A percentile compares a stretch with the other conserved stretches of the same genome.
These are phyloP conservation scores for Debaryomyces subglobosus DNA, from an alignment of 1,139 yeast species.

Conservation along the genomic window DNA sequence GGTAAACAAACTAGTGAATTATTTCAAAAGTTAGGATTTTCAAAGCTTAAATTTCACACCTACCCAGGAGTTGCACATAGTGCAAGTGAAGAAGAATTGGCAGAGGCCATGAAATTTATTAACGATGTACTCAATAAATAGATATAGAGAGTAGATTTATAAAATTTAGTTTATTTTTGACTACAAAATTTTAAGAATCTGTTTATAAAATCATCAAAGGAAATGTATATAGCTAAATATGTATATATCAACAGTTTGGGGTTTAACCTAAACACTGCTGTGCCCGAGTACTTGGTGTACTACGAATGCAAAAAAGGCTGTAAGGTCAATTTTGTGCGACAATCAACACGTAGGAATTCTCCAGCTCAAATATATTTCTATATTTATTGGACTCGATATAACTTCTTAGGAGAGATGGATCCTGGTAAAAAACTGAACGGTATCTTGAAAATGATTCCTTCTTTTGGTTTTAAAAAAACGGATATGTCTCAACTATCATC, in stretches of 20 bases:
- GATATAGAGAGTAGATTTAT: not conserved
- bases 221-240: too few species aligned
- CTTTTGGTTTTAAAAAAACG: slow-evolving; percentile 10
- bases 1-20: slow-evolving; percentile 56
- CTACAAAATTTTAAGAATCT: not conserved
- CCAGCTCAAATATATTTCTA: not conserved
- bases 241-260: not conserved
- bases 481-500: slow-evolving; percentile 30
- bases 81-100: slow-evolving; percentile 66
- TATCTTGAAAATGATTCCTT: slow-evolving; percentile 8
- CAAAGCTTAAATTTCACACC: slow-evolving; percentile 54
- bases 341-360: slow-evolving; percentile 2
- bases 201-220: not conserved
- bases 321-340: not conserved
- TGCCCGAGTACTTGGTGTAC: not conserved
- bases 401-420: slow-evolving; percentile 3
- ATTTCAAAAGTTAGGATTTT: slow-evolving; percentile 53
- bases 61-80: slow-evolving; percentile 72
- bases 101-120: slow-evolving; percentile 60
- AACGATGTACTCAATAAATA: slow-evolving; percentile 1
- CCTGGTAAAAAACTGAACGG: slow-evolving; percentile 10
- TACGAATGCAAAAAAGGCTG: not conserved
- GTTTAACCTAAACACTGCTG: not conserved
- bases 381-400: not conserved
- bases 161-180: not conserved